phyloP scores from a whole-genome alignment of 2,329 filamentous ascomycete genomes.

The Aspergillus flavus region DNA sequence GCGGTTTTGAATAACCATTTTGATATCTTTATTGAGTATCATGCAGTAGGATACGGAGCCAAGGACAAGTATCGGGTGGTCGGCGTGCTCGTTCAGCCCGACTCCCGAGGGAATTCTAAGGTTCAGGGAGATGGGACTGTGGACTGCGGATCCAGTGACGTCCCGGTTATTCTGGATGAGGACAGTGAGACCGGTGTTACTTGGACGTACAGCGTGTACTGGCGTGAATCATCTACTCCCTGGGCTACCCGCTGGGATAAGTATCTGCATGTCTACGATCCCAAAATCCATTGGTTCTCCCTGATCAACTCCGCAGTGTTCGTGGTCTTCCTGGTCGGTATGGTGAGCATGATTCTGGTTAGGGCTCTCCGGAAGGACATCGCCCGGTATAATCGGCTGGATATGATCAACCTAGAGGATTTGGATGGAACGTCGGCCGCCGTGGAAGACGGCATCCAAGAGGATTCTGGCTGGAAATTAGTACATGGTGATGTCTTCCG shows the following conservation, averaged over 20 bases:
- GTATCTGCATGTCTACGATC: conserved; percentile 94
- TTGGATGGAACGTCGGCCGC: conserved; percentile 73
- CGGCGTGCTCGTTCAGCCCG: conserved; percentile 84
- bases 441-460: conserved; percentile 89
- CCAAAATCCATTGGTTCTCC: conserved; percentile 99
- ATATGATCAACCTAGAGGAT: conserved; percentile 88
- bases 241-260: conserved; percentile 99
- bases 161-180: conserved; percentile 66
- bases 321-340: conserved; percentile 85
- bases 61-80: conserved; percentile 80
- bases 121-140: conserved; percentile 54
- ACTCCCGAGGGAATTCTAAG: conserved; percentile 65
- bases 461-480: conserved; percentile 98
- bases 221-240: conserved; percentile 78
- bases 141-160: conserved; percentile 64
- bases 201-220: conserved; percentile 92
- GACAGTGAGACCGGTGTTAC: conserved; percentile 67
- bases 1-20: conserved; percentile 89
- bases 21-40: conserved; percentile 91
- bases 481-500: conserved; percentile 98
- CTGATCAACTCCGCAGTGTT: conserved; percentile 95
- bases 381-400: conserved; percentile 91
- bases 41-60: conserved; percentile 64
- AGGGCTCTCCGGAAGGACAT: conserved; percentile 93
- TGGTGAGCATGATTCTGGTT: conserved; percentile 88